Conservation (phyloP, 345 rosid species). For the Populus alba region DNA sequence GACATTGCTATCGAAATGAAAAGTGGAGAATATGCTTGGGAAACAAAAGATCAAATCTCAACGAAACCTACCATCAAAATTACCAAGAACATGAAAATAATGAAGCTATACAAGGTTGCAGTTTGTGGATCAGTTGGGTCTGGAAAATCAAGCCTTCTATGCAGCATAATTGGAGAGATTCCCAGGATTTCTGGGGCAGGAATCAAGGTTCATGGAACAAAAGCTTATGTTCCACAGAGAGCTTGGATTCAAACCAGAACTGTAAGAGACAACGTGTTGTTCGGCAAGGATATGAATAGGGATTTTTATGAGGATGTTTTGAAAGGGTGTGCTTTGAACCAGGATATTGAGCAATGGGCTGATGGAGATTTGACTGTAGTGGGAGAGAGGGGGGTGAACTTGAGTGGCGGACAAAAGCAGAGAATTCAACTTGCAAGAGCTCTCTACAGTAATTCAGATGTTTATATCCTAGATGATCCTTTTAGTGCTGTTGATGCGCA, state of each 20-base stretch:
- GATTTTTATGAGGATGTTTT: constrained; percentile 38
- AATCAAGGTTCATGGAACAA: constrained; percentile 46
- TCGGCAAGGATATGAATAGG: constrained; percentile 40
- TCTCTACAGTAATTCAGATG: constrained; percentile 56
- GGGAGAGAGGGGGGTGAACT: constrained; percentile 83
- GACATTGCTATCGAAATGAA: constrained; percentile 35
- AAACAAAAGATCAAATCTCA: constrained; percentile 19
- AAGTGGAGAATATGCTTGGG: constrained; percentile 51
- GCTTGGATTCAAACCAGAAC: constrained; percentile 84
- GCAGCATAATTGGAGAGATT: constrained; percentile 75
- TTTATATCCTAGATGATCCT: constrained; percentile 74
- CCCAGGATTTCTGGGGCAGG: constrained; percentile 60
- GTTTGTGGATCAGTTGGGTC: constrained; percentile 80
- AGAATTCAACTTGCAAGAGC: constrained; percentile 81
- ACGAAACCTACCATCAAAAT: constrained; percentile 35
- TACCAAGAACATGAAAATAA: constrained; percentile 33
- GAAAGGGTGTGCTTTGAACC: constrained; percentile 55
- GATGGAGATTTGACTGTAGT: constrained; percentile 57
- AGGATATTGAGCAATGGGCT: constrained; percentile 40
- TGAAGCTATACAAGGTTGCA: constrained; percentile 54
- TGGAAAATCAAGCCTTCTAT: constrained; percentile 58
- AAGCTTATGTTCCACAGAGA: constrained; percentile 71
- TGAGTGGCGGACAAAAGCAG: constrained; percentile 92
- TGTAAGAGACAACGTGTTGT: constrained; percentile 62
- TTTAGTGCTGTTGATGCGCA: constrained; percentile 80